These are phyloP conservation scores for Fennellomyces sp. DNA, from an alignment of 371 early-diverging fungal species.

Conservation along the genomic window DNA sequence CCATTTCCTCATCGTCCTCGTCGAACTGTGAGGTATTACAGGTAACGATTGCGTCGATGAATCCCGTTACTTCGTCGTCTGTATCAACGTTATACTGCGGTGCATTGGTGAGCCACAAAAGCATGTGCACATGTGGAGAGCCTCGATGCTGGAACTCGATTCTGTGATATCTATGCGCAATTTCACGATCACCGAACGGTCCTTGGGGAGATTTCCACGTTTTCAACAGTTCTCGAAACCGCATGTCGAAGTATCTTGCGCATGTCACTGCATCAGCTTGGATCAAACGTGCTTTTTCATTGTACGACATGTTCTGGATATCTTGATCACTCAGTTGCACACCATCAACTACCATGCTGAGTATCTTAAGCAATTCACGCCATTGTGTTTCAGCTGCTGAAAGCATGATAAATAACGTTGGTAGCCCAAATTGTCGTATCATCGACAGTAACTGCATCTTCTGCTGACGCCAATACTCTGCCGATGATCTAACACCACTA, in stretches of 20 bases:
- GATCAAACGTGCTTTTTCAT: conserved; percentile 3
- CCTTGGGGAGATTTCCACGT: conserved; percentile 7
- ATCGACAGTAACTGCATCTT: conserved; percentile 1
- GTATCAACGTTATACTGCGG: neutral
- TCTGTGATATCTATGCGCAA: conserved; percentile 1
- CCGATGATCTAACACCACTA: conserved; percentile 1
- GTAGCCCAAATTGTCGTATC: conserved; percentile 12
- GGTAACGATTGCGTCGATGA: neutral
- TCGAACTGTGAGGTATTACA: neutral
- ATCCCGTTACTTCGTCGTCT: neutral
- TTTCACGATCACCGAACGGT: neutral
- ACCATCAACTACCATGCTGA: conserved; percentile 3
- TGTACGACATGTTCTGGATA: neutral
- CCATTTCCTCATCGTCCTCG: neutral
- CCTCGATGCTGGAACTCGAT: conserved; percentile 14
- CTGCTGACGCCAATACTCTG: conserved; percentile 6
- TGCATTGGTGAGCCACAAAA: neutral
- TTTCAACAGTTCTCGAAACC: conserved; percentile 6
- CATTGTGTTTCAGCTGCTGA: conserved; percentile 14
- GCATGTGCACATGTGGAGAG: conserved; percentile 2
- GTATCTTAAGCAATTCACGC: conserved; percentile 4
- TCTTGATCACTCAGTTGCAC: neutral
- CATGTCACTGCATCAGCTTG: conserved; percentile 11
- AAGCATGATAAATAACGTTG: conserved; percentile 9
- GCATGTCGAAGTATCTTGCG: conserved; percentile 7